Evolutionary conservation across 2,329 filamentous ascomycete genomes (phyloP).

Genomic region (Fusarium miscanthi): DNA sequence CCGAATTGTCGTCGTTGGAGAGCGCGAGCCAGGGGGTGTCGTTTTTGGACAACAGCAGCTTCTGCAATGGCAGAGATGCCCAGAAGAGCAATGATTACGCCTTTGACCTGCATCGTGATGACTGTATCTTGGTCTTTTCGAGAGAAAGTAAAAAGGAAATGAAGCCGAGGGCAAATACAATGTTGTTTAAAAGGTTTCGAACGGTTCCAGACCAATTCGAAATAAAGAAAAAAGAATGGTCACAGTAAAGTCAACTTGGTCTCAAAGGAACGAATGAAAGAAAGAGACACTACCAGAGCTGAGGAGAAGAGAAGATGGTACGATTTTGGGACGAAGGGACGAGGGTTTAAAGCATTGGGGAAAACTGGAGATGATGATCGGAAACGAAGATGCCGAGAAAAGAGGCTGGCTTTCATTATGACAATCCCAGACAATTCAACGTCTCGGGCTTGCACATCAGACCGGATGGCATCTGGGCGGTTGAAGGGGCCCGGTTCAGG

Average conservation of each 20-base stretch:
- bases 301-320: conserved; percentile 51
- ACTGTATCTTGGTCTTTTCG: conserved; percentile 36
- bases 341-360: conserved; percentile 49
- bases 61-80: conserved; percentile 60
- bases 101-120: conserved; percentile 64
- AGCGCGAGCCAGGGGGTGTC: conserved; percentile 51
- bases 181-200: conserved; percentile 30
- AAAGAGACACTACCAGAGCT: conserved; percentile 61
- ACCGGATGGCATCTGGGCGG: conserved; percentile 46
- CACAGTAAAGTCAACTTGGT: conserved; percentile 48
- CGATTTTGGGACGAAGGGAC: conserved; percentile 47
- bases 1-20: conserved; percentile 57
- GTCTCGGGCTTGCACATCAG: conserved; percentile 48
- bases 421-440: conserved; percentile 45
- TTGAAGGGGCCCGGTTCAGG: conserved; percentile 35
- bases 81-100: conserved; percentile 60
- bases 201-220: conserved; percentile 64
- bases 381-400: conserved; percentile 53
- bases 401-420: conserved; percentile 47
- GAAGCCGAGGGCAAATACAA: conserved; percentile 16
- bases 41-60: conserved; percentile 56
- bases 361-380: conserved; percentile 48
- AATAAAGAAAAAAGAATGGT: conserved; percentile 58
- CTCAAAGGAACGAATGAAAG: conserved; percentile 61
- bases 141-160: conserved; percentile 28